phyloP scores from a whole-genome alignment of 2,329 filamentous ascomycete genomes.

The Akanthomyces dipterigenus region DNA sequence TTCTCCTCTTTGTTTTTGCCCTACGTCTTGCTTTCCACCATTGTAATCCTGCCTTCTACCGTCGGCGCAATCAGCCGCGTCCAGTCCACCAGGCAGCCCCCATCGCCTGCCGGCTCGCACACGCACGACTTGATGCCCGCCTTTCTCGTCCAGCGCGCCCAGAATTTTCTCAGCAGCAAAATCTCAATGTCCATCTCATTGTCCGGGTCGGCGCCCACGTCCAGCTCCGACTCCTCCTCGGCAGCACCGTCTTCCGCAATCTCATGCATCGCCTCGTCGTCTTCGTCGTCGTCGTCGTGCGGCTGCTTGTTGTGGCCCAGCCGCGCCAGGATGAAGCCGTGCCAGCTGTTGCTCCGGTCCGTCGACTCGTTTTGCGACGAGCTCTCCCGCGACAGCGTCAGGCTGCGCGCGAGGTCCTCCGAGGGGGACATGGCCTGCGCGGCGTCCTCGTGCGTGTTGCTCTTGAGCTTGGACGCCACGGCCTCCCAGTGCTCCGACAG shows the following conservation, averaged over 20 bases:
- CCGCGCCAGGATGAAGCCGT: constrained; percentile 28
- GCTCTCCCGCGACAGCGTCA: constrained; percentile 14
- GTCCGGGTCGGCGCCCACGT: constrained; percentile 29
- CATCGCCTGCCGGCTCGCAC: constrained; percentile 47
- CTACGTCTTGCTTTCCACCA: constrained; percentile 25
- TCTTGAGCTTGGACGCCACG: constrained; percentile 56
- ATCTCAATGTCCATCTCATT: constrained; percentile 48
- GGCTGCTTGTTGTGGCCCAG: constrained; percentile 28
- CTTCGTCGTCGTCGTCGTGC: constrained; percentile 26
- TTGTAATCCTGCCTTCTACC: constrained; percentile 67
- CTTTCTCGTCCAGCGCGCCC: constrained; percentile 65
- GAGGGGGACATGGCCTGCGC: background rate
- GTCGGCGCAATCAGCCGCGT: constrained; percentile 72
- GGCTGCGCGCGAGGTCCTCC: constrained; percentile 21
- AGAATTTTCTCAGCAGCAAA: constrained; percentile 60
- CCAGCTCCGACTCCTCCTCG: constrained; percentile 20
- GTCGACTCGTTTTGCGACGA: constrained; percentile 12
- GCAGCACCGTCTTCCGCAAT: constrained; percentile 17
- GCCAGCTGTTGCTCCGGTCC: constrained; percentile 26
- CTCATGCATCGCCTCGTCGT: constrained; percentile 38
- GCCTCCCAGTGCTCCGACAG: constrained; percentile 63
- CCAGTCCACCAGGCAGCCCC: constrained; percentile 63
- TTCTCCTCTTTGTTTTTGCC: background rate
- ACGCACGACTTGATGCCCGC: constrained; percentile 52
- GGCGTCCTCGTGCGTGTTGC: constrained; percentile 36